Percentiles rank a stretch among this genome's conserved stretches.
Conservation (phyloP, 495 filamentous ascomycete species). For the Neurospora pannonica region DNA sequence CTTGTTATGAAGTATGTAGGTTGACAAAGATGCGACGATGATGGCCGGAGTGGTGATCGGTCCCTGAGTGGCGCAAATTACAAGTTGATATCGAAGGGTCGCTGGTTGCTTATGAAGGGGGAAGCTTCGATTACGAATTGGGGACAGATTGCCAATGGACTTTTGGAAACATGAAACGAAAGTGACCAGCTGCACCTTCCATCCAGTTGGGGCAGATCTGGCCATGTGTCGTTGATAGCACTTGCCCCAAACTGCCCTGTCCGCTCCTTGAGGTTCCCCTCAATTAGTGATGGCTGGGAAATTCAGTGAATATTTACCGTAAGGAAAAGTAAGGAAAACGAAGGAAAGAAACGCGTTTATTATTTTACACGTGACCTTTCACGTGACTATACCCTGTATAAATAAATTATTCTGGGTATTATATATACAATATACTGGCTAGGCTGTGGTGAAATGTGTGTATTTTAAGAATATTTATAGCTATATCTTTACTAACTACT, state of each 20-base stretch:
- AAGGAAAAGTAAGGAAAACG: too few relatives aligned
- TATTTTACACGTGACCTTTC: too few relatives aligned
- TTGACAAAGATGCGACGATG: background rate
- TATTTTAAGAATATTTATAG: too few relatives aligned
- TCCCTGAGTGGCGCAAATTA: background rate
- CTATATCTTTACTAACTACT: too few relatives aligned
- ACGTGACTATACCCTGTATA: too few relatives aligned
- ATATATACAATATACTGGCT: too few relatives aligned
- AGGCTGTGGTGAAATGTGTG: too few relatives aligned
- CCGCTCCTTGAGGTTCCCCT: background rate
- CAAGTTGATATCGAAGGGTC: background rate
- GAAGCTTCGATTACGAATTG: conserved; percentile 1
- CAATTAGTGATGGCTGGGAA: too few relatives aligned
- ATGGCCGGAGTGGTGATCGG: background rate
- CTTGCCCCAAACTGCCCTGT: background rate
- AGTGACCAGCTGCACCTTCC: background rate
- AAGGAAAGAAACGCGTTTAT: too few relatives aligned
- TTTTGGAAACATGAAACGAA: background rate
- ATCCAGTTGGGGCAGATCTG: conserved; percentile 8
- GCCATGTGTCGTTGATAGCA: conserved; percentile 16
- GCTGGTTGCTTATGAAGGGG: background rate
- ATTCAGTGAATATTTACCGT: too few relatives aligned
- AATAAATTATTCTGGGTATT: too few relatives aligned
- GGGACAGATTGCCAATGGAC: conserved; percentile 22
- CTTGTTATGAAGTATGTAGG: background rate